A percentile compares a stretch with the other conserved stretches of the same genome.
Evolutionary conservation across 345 rosid species (phyloP).

Genomic region (Sisymbrium irio): DNA sequence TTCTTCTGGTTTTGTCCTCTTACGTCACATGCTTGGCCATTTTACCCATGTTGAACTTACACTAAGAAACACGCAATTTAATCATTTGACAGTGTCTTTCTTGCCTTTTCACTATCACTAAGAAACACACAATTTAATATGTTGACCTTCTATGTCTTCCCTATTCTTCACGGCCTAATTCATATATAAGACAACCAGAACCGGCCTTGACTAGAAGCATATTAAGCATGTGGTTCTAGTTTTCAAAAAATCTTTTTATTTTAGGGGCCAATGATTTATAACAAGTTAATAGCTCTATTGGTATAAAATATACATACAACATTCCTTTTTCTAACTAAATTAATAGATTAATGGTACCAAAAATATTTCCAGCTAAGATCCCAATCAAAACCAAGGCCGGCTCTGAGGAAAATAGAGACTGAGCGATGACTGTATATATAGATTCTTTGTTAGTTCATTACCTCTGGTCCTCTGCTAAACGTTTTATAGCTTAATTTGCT

Average conservation of each 20-base stretch:
- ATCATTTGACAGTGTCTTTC: not conserved
- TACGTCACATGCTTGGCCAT: constrained; percentile 16
- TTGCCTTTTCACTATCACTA: not conserved
- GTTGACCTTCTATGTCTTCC: not conserved
- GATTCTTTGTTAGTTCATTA: not conserved
- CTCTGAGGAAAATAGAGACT: not conserved
- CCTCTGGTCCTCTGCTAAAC: not conserved
- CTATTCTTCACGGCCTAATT: not conserved
- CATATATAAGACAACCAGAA: not conserved
- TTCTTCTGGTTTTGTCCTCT: constrained; percentile 24
- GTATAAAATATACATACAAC: not conserved
- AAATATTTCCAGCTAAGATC: too few relatives aligned
- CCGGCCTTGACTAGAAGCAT: not conserved
- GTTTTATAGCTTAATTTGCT: not conserved
- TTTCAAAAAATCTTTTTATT: not conserved
- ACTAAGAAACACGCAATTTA: not conserved
- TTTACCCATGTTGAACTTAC: not conserved
- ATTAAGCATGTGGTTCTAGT: not conserved
- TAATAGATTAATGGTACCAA: too few relatives aligned
- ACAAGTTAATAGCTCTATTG: too few relatives aligned
- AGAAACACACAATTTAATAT: not conserved
- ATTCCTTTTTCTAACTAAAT: too few relatives aligned
- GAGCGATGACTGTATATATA: not conserved
- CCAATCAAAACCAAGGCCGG: too few relatives aligned
- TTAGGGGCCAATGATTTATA: not conserved